Percentiles rank a stretch among this genome's conserved stretches.
Evolutionary conservation across 257 asterid species (phyloP).

Genomic region (Solanum corneliomulleri): DNA sequence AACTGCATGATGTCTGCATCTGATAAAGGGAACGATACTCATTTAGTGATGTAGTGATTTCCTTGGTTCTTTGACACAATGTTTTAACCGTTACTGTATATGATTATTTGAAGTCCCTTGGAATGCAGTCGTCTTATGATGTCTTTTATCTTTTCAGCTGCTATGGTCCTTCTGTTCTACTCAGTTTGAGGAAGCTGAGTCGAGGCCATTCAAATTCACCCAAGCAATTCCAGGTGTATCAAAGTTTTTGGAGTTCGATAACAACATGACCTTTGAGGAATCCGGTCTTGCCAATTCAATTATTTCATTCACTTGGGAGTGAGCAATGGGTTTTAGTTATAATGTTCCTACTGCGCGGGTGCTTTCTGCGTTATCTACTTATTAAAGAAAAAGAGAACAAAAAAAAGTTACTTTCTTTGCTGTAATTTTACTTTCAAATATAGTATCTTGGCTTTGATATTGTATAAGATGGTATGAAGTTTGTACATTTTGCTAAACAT

Average conservation of each 20-base stretch:
- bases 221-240: slow-evolving; percentile 76
- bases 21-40: neutral
- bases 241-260: slow-evolving; percentile 37
- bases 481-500: neutral
- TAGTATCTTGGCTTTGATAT: neutral
- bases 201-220: slow-evolving; percentile 43
- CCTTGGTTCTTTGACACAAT: neutral
- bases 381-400: neutral
- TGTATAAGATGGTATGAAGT: neutral
- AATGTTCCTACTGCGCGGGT: neutral
- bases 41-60: neutral
- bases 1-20: neutral
- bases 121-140: neutral
- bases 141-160: slow-evolving; percentile 30
- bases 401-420: neutral
- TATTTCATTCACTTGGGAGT: slow-evolving; percentile 74
- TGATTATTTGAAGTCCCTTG: neutral
- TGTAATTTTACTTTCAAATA: neutral
- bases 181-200: slow-evolving; percentile 58
- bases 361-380: neutral
- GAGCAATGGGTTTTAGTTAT: slow-evolving; percentile 2
- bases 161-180: slow-evolving; percentile 79
- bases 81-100: neutral
- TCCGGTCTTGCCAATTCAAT: slow-evolving; percentile 84
- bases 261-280: slow-evolving; percentile 40